Percentiles rank a stretch among this genome's conserved stretches.
Conservation (phyloP, 208 protist species). For the Leishmania braziliensis region DNA sequence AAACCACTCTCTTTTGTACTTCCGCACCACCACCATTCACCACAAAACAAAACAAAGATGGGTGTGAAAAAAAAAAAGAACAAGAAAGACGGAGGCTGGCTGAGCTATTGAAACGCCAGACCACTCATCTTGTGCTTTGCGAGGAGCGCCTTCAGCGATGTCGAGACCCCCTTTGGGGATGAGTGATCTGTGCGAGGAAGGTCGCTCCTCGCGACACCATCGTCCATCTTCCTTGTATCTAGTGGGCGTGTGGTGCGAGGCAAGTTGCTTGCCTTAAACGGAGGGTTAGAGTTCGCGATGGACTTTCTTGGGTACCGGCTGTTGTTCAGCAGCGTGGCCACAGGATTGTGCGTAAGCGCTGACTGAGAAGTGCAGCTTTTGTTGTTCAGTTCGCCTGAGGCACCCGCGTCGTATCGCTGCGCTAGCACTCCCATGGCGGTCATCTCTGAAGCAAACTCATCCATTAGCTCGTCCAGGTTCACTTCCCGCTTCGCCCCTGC, state of each 20-base stretch:
- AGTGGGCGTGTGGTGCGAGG: not conserved
- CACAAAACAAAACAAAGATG: not conserved
- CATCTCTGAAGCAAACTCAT: slow-evolving; percentile 77
- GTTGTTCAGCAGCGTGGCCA: slow-evolving; percentile 61
- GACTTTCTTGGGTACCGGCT: slow-evolving; percentile 61
- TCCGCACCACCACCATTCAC: not conserved
- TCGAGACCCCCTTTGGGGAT: slow-evolving; percentile 40
- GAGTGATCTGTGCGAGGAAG: slow-evolving; percentile 16
- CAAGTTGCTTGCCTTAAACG: slow-evolving; percentile 7
- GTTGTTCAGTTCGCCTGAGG: not conserved
- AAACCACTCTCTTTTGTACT: not conserved
- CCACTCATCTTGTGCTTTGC: slow-evolving; percentile 53
- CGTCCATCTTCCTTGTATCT: slow-evolving; percentile 11
- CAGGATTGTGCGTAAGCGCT: slow-evolving; percentile 27
- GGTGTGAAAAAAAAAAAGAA: not conserved
- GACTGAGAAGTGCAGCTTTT: slow-evolving; percentile 3
- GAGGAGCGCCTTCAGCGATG: slow-evolving; percentile 68
- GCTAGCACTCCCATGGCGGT: slow-evolving; percentile 44
- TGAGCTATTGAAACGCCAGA: slow-evolving; percentile 31
- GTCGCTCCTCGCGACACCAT: slow-evolving; percentile 9
- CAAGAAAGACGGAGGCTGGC: not conserved
- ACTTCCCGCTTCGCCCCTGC: slow-evolving; percentile 31
- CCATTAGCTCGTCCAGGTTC: slow-evolving; percentile 70
- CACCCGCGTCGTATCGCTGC: slow-evolving; percentile 11
- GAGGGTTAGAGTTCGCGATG: not conserved